These are phyloP conservation scores for Glycyrrhiza uralensis DNA, from an alignment of 306 rosid genomes.

Conservation along the genomic window DNA sequence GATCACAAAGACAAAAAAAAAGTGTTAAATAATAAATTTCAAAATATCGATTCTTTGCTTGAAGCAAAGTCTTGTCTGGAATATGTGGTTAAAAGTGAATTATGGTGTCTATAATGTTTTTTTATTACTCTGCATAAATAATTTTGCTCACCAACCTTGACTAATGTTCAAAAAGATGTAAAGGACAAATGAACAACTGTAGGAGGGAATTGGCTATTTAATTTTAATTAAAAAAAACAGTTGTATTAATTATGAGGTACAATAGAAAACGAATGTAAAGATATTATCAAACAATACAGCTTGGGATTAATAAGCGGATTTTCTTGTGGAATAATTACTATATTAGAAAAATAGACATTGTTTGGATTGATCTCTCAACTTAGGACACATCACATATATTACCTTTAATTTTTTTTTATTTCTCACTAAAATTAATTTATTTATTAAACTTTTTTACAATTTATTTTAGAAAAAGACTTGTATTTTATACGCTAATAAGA, in stretches of 20 bases:
- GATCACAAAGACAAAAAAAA: constrained; percentile 3
- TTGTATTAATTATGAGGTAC: not conserved
- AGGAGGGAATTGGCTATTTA: not conserved
- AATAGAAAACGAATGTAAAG: not conserved
- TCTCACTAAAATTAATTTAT: no score
- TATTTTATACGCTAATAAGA: no score
- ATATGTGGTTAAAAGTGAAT: constrained; percentile 25
- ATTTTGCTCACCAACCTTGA: constrained; percentile 30
- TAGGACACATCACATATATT: no score
- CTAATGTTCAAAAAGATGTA: constrained; percentile 1
- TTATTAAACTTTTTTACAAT: no score
- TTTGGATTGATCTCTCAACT: no score
- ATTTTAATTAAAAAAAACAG: not conserved
- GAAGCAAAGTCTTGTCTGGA: constrained; percentile 12
- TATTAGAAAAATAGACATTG: no score
- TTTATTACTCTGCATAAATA: not conserved
- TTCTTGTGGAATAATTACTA: no score
- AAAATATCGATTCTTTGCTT: constrained; percentile 9
- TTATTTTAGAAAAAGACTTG: no score
- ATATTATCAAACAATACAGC: not conserved
- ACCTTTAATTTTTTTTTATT: no score
- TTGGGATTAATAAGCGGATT: no score
- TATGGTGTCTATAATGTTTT: constrained; percentile 1
- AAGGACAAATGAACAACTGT: not conserved
- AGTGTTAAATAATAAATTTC: not conserved